A percentile compares a stretch with the other conserved stretches of the same genome.
phyloP scores from a whole-genome alignment of 179 eudicot species.

The Amaranthus tricolor region DNA sequence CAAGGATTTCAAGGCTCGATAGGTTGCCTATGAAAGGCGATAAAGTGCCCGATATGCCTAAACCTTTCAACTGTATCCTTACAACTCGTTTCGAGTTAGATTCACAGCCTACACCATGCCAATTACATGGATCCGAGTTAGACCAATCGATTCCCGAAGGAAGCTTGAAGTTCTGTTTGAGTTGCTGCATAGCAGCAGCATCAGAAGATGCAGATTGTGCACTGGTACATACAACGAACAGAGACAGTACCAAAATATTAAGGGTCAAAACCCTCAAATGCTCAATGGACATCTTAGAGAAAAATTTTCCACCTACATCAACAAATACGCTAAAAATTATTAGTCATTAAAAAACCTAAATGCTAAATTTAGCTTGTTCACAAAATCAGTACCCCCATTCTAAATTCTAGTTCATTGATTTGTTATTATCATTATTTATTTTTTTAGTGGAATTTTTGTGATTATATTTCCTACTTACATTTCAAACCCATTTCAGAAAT shows the following conservation, averaged over 20 bases:
- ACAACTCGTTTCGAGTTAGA: constrained; percentile 27
- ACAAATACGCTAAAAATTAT: neutral
- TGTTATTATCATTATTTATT: neutral
- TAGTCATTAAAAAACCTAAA: neutral
- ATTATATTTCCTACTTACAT: neutral
- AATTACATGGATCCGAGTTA: constrained; percentile 39
- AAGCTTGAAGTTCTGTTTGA: constrained; percentile 33
- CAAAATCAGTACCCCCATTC: neutral
- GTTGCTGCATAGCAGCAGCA: constrained; percentile 38
- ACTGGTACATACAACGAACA: constrained; percentile 22
- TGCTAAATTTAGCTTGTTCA: neutral
- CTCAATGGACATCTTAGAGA: constrained; percentile 24
- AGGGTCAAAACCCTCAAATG: constrained; percentile 18
- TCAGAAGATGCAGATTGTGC: constrained; percentile 40
- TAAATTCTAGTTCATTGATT: neutral
- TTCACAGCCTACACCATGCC: constrained; percentile 47
- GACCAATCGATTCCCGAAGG: constrained; percentile 40
- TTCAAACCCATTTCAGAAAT: neutral
- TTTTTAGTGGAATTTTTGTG: neutral
- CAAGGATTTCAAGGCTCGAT: constrained; percentile 43
- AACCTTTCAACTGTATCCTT: constrained; percentile 38
- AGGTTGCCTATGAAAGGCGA: constrained; percentile 44
- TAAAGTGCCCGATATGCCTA: constrained; percentile 46
- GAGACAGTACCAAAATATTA: constrained; percentile 9
- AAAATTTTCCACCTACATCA: constrained; percentile 22